phyloP scores from a whole-genome alignment of 371 early-diverging fungal species.

The Mortierella sp. region DNA sequence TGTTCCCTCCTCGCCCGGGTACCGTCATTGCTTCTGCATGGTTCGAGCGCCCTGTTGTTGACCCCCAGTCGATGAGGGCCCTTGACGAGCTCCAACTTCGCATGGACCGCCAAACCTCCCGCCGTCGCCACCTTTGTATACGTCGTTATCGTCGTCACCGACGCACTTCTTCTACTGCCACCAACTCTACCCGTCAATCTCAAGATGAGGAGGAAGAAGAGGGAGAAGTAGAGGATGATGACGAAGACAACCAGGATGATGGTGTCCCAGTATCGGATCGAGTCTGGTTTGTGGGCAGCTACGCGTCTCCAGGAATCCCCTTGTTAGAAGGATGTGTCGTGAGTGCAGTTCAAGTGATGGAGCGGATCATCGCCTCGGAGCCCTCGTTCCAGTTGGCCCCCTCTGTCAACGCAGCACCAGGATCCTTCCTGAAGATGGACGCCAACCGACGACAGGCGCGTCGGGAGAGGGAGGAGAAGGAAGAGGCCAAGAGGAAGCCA shows the following conservation, averaged over 20 bases:
- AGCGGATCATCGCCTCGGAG: conserved; percentile 52
- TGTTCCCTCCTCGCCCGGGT: conserved; percentile 67
- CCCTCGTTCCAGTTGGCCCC: conserved; percentile 21
- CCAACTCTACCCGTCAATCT: neutral
- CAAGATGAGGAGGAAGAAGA: neutral
- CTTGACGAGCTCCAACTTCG: conserved; percentile 64
- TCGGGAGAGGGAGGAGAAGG: conserved; percentile 15
- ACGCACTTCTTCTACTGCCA: neutral
- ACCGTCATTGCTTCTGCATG: conserved; percentile 70
- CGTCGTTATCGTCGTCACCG: neutral
- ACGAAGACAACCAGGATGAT: neutral
- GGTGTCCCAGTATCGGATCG: conserved; percentile 50
- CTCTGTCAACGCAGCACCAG: conserved; percentile 20
- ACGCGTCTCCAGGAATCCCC: conserved; percentile 89
- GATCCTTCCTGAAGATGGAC: conserved; percentile 45
- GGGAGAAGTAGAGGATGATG: conserved; percentile 29
- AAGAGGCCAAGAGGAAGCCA: neutral
- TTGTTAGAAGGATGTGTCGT: conserved; percentile 92
- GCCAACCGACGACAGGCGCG: conserved; percentile 42
- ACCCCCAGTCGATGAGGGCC: conserved; percentile 73
- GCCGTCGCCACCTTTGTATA: too few species aligned
- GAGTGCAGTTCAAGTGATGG: conserved; percentile 77
- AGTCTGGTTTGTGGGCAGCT: conserved; percentile 88
- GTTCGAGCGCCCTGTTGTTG: conserved; percentile 86
- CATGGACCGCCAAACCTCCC: conserved; percentile 28